Conservation (phyloP, 306 rosid species). For the Cucurbita maxima region DNA sequence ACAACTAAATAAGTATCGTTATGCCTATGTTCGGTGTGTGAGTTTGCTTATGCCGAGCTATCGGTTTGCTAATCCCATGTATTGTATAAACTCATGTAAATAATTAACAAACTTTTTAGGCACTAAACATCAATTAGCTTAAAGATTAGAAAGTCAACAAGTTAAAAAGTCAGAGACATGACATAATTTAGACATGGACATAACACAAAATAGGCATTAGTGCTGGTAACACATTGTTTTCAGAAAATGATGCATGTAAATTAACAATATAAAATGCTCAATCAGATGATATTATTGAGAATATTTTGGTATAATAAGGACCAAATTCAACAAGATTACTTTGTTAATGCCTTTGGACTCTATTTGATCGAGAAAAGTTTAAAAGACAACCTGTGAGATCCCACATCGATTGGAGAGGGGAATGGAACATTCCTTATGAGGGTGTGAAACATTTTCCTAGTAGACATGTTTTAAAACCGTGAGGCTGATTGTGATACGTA, state of each 20-base stretch:
- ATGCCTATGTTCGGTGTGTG: not conserved
- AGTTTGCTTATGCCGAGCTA: not conserved
- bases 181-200: not conserved
- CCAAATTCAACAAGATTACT: not conserved
- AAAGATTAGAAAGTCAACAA: not conserved
- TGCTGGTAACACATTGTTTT: not conserved
- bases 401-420: too few relatives aligned
- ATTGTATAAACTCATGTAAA: too few relatives aligned
- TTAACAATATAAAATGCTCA: not conserved
- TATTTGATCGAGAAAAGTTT: too few relatives aligned
- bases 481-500: too few relatives aligned
- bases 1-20: not conserved
- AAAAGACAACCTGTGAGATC: too few relatives aligned
- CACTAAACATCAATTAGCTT: not conserved
- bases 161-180: not conserved
- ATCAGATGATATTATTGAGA: not conserved
- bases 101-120: not conserved
- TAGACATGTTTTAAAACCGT: too few relatives aligned
- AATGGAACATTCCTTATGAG: too few relatives aligned
- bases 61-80: not conserved
- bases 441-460: too few relatives aligned
- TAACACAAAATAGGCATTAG: not conserved
- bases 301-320: not conserved
- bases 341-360: not conserved
- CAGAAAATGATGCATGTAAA: not conserved